Percentiles rank a stretch among this genome's conserved stretches.
These are phyloP conservation scores for Candida tammaniensis DNA, from an alignment of 805 yeast species.

Conservation along the genomic window DNA sequence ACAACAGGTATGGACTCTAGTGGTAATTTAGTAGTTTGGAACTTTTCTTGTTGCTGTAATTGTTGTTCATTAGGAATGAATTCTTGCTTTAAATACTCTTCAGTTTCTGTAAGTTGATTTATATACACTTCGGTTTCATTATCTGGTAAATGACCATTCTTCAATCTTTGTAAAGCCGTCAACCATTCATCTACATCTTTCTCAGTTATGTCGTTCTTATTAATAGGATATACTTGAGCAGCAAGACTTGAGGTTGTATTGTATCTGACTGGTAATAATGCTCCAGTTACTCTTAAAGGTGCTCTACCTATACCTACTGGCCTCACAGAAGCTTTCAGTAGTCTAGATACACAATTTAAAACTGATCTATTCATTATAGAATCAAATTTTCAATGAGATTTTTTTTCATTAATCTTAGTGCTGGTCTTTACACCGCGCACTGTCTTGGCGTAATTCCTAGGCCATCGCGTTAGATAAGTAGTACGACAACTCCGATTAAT, in stretches of 20 bases:
- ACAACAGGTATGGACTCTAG: conserved; percentile 64
- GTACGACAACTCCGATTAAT: too few species aligned
- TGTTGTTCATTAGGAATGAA: conserved; percentile 69
- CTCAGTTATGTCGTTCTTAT: conserved; percentile 36
- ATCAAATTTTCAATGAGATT: too few species aligned
- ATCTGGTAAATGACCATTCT: conserved; percentile 28
- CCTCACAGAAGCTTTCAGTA: too few species aligned
- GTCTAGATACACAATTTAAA: too few species aligned
- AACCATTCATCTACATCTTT: conserved; percentile 48
- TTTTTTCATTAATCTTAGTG: too few species aligned
- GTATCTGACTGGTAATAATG: conserved; percentile 2
- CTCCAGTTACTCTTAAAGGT: neutral
- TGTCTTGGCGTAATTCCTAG: too few species aligned
- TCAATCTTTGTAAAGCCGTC: conserved; percentile 40
- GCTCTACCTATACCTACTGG: too few species aligned
- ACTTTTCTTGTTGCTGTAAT: conserved; percentile 48
- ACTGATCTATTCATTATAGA: too few species aligned
- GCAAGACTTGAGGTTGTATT: conserved; percentile 1
- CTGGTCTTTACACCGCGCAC: too few species aligned
- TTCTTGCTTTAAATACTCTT: conserved; percentile 29
- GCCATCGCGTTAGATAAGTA: too few species aligned
- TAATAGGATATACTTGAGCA: conserved; percentile 37
- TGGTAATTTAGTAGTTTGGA: conserved; percentile 58
- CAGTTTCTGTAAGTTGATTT: conserved; percentile 37
- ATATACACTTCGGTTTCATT: conserved; percentile 36